Conservation (phyloP, 768 basidiomycete species). For the Suillus subalutaceus region DNA sequence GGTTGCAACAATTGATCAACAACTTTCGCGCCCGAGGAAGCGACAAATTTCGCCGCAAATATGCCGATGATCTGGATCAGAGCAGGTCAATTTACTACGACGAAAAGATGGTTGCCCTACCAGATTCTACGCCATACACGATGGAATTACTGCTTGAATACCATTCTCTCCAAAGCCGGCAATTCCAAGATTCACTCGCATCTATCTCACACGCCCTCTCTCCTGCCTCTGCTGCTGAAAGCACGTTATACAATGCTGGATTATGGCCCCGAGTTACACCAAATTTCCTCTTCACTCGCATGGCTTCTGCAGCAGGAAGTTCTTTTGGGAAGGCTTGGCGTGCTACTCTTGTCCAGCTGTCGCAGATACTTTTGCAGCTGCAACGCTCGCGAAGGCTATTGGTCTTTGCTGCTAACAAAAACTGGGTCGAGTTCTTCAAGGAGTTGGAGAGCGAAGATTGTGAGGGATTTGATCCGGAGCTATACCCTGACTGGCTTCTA, state of each 20-base stretch:
- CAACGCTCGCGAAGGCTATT: slow-evolving; percentile 44
- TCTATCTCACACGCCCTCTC: slow-evolving; percentile 14
- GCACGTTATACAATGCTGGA: slow-evolving; percentile 21
- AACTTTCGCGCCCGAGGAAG: slow-evolving; percentile 1
- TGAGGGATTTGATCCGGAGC: slow-evolving; percentile 17
- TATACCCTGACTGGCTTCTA: slow-evolving; percentile 45
- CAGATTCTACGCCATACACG: background rate
- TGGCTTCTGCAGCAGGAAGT: slow-evolving; percentile 29
- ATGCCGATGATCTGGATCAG: slow-evolving; percentile 14
- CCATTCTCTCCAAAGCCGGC: slow-evolving; percentile 14
- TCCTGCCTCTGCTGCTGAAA: slow-evolving; percentile 23
- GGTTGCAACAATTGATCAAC: slow-evolving; percentile 15
- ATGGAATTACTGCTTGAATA: slow-evolving; percentile 11
- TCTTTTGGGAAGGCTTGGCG: slow-evolving; percentile 32
- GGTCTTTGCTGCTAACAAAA: slow-evolving; percentile 21
- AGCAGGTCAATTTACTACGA: slow-evolving; percentile 19
- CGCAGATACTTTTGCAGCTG: slow-evolving; percentile 31
- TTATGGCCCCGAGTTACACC: slow-evolving; percentile 43
- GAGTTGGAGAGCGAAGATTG: slow-evolving; percentile 31
- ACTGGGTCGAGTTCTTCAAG: slow-evolving; percentile 33
- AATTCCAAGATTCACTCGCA: slow-evolving; percentile 2
- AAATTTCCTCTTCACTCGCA: slow-evolving; percentile 30
- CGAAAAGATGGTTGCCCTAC: background rate
- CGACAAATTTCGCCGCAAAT: slow-evolving; percentile 17
- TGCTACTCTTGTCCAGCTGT: slow-evolving; percentile 30